Conservation (phyloP, 2,329 filamentous ascomycete species). For the Hypoxylon rubiginosum region DNA sequence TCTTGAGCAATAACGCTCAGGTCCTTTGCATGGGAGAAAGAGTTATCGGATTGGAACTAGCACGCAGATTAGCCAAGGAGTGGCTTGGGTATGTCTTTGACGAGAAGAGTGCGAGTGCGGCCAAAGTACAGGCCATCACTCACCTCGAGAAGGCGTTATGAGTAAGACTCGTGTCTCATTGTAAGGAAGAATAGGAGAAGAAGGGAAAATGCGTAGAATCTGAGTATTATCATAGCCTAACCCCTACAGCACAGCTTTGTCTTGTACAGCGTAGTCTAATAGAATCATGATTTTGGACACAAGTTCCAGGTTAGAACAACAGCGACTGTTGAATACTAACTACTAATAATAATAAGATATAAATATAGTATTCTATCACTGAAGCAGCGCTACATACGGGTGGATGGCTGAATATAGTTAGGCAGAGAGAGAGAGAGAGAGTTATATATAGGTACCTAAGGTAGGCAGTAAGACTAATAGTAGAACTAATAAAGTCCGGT, state of each 20-base stretch:
- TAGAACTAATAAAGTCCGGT: neutral
- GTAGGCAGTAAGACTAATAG: neutral
- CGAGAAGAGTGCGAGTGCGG: slow-evolving; percentile 65
- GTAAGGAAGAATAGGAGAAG: too few species aligned
- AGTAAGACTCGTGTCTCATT: neutral
- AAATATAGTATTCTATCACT: too few species aligned
- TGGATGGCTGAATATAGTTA: too few species aligned
- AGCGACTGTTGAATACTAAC: too few species aligned
- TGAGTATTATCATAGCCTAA: neutral
- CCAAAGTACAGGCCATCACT: slow-evolving; percentile 60
- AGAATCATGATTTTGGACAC: neutral
- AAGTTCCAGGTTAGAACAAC: neutral
- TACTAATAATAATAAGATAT: too few species aligned
- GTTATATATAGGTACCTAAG: too few species aligned
- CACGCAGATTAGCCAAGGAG: slow-evolving; percentile 81
- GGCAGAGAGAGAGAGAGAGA: too few species aligned
- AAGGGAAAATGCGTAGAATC: neutral
- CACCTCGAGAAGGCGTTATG: slow-evolving; percentile 54
- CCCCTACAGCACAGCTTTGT: neutral
- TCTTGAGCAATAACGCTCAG: slow-evolving; percentile 88
- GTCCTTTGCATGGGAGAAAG: slow-evolving; percentile 89
- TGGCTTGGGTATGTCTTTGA: slow-evolving; percentile 91
- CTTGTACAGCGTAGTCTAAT: neutral
- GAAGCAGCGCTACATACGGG: too few species aligned
- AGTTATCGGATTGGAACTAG: slow-evolving; percentile 84